These are phyloP conservation scores for Stygiomarasmius scandens DNA, from an alignment of 1,284 basidiomycete species.

Conservation along the genomic window DNA sequence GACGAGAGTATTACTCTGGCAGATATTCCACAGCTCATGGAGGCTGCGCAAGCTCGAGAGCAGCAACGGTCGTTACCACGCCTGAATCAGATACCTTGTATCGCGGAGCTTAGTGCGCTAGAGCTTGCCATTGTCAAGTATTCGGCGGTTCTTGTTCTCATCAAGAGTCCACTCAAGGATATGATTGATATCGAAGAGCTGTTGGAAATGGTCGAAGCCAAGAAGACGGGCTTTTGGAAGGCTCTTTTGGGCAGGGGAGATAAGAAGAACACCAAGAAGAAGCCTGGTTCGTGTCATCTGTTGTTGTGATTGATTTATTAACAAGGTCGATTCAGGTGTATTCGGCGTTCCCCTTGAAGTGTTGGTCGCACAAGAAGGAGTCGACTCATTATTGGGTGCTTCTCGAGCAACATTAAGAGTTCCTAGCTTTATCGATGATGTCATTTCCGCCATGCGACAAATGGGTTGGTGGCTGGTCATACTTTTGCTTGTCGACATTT, in stretches of 20 bases:
- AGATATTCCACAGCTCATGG: constrained; percentile 94
- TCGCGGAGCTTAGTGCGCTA: constrained; percentile 84
- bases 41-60: constrained; percentile 88
- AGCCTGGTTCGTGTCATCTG: constrained; percentile 57
- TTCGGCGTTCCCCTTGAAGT: constrained; percentile 94
- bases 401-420: constrained; percentile 86
- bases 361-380: constrained; percentile 93
- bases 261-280: constrained; percentile 89
- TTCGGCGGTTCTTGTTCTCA: constrained; percentile 82
- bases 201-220: constrained; percentile 88
- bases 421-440: constrained; percentile 97
- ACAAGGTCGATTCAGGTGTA: constrained; percentile 51
- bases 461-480: constrained; percentile 75
- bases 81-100: constrained; percentile 74
- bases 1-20: constrained; percentile 92
- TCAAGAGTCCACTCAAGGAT: constrained; percentile 78
- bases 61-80: constrained; percentile 79
- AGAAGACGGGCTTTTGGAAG: constrained; percentile 97
- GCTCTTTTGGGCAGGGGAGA: constrained; percentile 91
- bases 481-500: background rate
- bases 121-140: constrained; percentile 94
- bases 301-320: constrained; percentile 28
- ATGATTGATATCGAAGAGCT: constrained; percentile 91
- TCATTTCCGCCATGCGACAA: constrained; percentile 97
- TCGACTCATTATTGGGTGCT: constrained; percentile 90